phyloP scores from a whole-genome alignment of 2,329 filamentous ascomycete species.

The Epichloe hybrida region DNA sequence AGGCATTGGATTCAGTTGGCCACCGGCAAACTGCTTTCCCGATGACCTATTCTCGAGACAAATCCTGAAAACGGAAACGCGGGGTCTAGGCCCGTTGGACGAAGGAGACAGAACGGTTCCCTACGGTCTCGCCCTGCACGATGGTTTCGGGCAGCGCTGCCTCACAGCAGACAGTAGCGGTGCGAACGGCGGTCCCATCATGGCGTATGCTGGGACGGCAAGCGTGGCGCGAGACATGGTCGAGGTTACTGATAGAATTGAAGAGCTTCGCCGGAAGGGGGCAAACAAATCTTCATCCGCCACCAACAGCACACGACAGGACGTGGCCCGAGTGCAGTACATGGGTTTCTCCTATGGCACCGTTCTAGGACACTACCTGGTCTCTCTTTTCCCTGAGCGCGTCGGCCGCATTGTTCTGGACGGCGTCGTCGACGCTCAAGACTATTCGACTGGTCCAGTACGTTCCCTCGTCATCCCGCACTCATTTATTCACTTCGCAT shows the following conservation, averaged over 20 bases:
- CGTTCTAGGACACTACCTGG: constrained; percentile 11
- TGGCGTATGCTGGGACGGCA: constrained; percentile 11
- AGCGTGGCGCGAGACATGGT: constrained; percentile 8
- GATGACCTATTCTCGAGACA: constrained; percentile 10
- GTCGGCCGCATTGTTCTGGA: constrained; percentile 25
- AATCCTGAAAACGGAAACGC: background rate
- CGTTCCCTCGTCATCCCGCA: constrained; percentile 4
- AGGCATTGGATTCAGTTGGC: constrained; percentile 14
- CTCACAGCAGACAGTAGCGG: constrained; percentile 4
- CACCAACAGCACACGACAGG: background rate
- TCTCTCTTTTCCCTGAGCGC: constrained; percentile 14
- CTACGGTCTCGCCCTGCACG: constrained; percentile 4
- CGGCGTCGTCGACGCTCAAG: constrained; percentile 15
- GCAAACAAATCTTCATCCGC: background rate
- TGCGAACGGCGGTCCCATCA: constrained; percentile 9
- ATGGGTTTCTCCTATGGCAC: constrained; percentile 31
- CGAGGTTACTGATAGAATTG: constrained; percentile 3
- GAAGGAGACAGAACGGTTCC: background rate
- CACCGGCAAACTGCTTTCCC: constrained; percentile 3
- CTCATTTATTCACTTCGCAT: background rate
- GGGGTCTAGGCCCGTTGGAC: background rate
- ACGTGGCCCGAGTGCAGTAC: constrained; percentile 23
- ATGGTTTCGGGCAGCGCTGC: constrained; percentile 16
- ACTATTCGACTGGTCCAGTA: constrained; percentile 18
- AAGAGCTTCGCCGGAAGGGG: constrained; percentile 2